Evolutionary conservation across 2,329 filamentous ascomycete species (phyloP).

Genomic region (Mycocentrospora acerina): DNA sequence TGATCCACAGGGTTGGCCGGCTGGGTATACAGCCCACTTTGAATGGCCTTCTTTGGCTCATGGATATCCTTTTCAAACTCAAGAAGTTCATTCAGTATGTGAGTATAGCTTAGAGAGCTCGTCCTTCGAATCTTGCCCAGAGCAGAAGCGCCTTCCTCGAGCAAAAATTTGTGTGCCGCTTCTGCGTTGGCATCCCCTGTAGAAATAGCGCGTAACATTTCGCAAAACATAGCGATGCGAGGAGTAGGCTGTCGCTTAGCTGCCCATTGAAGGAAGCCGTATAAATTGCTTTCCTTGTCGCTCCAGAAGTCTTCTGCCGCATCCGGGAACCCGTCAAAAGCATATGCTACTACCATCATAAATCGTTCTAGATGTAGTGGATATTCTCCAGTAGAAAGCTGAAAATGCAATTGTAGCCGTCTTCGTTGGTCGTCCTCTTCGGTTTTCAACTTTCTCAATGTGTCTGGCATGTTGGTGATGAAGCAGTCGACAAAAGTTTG

Average conservation of each 20-base stretch:
- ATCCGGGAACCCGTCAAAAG: slow-evolving; percentile 82
- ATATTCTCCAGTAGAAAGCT: slow-evolving; percentile 54
- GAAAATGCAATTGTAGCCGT: slow-evolving; percentile 47
- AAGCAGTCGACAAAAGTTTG: slow-evolving; percentile 89
- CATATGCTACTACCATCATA: slow-evolving; percentile 86
- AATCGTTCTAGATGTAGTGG: slow-evolving; percentile 76
- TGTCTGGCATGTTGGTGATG: slow-evolving; percentile 92
- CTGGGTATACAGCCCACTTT: slow-evolving; percentile 56
- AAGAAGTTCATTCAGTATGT: slow-evolving; percentile 87
- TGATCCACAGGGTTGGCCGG: slow-evolving; percentile 42
- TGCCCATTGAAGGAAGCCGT: slow-evolving; percentile 96
- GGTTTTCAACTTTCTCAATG: slow-evolving; percentile 78
- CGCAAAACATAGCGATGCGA: slow-evolving; percentile 93
- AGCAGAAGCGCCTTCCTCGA: slow-evolving; percentile 72
- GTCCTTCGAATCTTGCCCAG: slow-evolving; percentile 78
- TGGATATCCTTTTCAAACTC: slow-evolving; percentile 79
- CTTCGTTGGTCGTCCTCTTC: slow-evolving; percentile 86
- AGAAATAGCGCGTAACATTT: slow-evolving; percentile 89
- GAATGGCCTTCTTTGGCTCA: slow-evolving; percentile 66
- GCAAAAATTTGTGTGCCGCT: slow-evolving; percentile 82
- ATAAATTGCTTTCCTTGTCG: slow-evolving; percentile 87
- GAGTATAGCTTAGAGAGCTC: slow-evolving; percentile 85
- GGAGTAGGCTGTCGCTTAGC: slow-evolving; percentile 92
- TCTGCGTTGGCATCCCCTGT: slow-evolving; percentile 80
- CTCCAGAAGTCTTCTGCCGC: slow-evolving; percentile 88